Percentiles rank a stretch among this genome's conserved stretches.
phyloP scores from a whole-genome alignment of 176 grass and related monocot species.

The Rhynchospora tenuis region DNA sequence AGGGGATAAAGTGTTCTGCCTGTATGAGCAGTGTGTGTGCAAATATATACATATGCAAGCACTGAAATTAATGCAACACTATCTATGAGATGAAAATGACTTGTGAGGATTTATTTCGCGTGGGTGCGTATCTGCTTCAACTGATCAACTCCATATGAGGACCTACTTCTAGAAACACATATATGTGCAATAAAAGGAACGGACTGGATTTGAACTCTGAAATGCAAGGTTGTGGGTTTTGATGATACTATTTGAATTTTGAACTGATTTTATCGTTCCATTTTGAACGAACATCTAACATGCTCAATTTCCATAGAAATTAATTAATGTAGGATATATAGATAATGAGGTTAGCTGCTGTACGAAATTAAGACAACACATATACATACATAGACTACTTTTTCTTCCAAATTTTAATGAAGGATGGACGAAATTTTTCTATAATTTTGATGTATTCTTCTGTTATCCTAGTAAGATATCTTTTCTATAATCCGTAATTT shows the following conservation, averaged over 20 bases:
- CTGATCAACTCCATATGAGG: neutral
- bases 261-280: neutral
- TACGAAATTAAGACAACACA: too few relatives aligned
- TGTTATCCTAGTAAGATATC: neutral
- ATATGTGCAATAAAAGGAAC: neutral
- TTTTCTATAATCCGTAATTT: neutral
- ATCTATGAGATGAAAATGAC: neutral
- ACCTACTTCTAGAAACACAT: neutral
- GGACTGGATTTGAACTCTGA: neutral
- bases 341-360: too few relatives aligned
- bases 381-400: neutral
- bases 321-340: too few relatives aligned
- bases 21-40: neutral
- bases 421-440: neutral
- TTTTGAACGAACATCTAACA: neutral
- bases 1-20: neutral
- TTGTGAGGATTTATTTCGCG: neutral
- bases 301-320: neutral
- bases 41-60: neutral
- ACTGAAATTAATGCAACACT: neutral
- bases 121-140: neutral
- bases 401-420: neutral
- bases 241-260: neutral
- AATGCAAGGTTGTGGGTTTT: neutral
- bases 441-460: neutral